Conservation (phyloP, 495 filamentous ascomycete species). For the Bombardia bombarda region DNA sequence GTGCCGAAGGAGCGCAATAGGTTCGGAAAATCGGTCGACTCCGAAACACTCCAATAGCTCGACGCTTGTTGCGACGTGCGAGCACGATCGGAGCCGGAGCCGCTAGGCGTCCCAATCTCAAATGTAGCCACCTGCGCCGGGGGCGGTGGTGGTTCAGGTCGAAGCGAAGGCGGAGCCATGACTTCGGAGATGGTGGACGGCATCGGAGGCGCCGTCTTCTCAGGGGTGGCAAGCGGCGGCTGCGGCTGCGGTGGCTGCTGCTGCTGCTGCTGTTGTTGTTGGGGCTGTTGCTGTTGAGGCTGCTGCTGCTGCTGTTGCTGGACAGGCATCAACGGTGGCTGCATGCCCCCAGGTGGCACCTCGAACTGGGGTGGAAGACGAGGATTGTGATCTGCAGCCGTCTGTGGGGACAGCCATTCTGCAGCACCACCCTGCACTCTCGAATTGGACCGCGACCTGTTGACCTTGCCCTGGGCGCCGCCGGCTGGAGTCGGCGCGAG, state of each 20-base stretch:
- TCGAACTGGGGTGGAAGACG: conserved; percentile 28
- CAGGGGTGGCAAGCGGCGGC: conserved; percentile 27
- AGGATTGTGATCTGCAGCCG: conserved; percentile 22
- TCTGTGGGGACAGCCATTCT: conserved; percentile 30
- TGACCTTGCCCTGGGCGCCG: conserved; percentile 21
- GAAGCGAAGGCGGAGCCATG: conserved; percentile 41
- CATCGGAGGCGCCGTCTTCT: conserved; percentile 24
- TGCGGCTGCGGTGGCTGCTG: conserved; percentile 3
- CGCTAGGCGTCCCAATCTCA: conserved; percentile 29
- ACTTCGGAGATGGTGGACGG: conserved; percentile 33
- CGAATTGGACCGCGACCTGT: conserved; percentile 39
- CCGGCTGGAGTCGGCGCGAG: conserved; percentile 35
- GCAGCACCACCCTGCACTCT: conserved; percentile 28
- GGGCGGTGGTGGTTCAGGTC: conserved; percentile 38
- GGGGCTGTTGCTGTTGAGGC: not conserved
- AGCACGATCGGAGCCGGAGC: conserved; percentile 32
- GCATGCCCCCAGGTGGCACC: conserved; percentile 23
- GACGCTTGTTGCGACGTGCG: conserved; percentile 58
- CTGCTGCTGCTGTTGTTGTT: not conserved
- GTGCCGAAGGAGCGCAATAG: conserved; percentile 78
- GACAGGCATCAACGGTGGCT: conserved; percentile 28
- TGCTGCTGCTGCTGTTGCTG: conserved; percentile 5
- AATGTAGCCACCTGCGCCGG: conserved; percentile 27
- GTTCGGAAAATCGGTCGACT: conserved; percentile 72
- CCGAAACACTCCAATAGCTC: conserved; percentile 96